Base-by-base conservation (phyloP, 225 moss, liverwort and hornwort species). In the Pleurozium schreberi region DNA sequence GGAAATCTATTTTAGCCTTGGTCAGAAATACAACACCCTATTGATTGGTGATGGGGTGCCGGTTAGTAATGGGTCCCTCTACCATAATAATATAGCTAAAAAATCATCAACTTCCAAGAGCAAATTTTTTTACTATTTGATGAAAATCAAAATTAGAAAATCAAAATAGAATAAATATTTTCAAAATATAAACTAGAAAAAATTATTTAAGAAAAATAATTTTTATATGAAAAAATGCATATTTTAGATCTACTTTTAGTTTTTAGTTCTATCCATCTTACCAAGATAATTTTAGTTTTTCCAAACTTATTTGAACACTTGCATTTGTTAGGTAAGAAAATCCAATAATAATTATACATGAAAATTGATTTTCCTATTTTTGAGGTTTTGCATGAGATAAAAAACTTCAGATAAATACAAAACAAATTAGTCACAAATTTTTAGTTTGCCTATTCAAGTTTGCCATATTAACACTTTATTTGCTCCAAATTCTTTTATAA, bases 141-240 rank as follows among this genome's bases (percentile, higher is more conserved):
- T 12, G 6, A 62, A 59, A 42, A 18, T 8, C 2, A 80, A 80
- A 59, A 80, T 27, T 0, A 55, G 9, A 6, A 11, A 27, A 26
- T 15, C 3, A 55, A 38, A 36, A 38, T 9, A 1, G 11, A 36
- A 23, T 6, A 25, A 10, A 1, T 25, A 3, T 8, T 34, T 36
- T 25, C 14, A 15, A 36, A 75, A 5, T 20, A 21, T 21, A 8
- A 33, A 52, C 2, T 19, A 19, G 33, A 45, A 0, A 75, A 75
- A 18, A 26, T 8, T 43, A 12, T 43, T 42, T 3, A 45, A 61
- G n/a, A n/a, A n/a, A n/a, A 3, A 13, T 45, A 4, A 42, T 40
- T 20, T 81, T 12, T 2, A 6, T 20, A 8, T 21, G 0, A 2
- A 13, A 63, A 33, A 82, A 3, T 14, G 0, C 1, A 21, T 22